phyloP scores from a whole-genome alignment of 2,329 filamentous ascomycete genomes.

The Ophiosphaerella narmari region DNA sequence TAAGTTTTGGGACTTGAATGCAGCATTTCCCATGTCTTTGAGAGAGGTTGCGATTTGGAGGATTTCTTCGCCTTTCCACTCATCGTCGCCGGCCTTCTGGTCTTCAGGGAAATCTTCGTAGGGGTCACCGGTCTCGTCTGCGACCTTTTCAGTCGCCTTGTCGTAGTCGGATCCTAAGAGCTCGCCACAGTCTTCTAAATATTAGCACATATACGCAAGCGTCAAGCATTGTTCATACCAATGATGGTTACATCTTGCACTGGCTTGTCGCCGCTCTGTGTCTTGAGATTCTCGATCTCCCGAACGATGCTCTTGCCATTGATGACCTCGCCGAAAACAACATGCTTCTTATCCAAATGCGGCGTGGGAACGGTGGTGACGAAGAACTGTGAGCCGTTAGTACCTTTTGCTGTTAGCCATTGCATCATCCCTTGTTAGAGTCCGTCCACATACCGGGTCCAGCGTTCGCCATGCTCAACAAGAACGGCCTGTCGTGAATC shows the following conservation, averaged over 20 bases:
- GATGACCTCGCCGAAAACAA: constrained; percentile 94
- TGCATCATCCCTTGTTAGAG: background rate
- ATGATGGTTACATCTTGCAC: constrained; percentile 65
- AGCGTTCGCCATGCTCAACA: constrained; percentile 97
- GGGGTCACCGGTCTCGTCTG: constrained; percentile 83
- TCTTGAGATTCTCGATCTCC: constrained; percentile 83
- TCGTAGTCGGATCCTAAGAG: constrained; percentile 73
- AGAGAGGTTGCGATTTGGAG: constrained; percentile 80
- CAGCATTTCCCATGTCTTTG: constrained; percentile 90
- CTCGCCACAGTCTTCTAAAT: constrained; percentile 76
- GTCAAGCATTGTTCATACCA: constrained; percentile 33
- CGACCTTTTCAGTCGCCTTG: constrained; percentile 67
- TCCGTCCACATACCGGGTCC: constrained; percentile 70
- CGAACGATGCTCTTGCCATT: constrained; percentile 90
- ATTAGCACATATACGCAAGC: constrained; percentile 1
- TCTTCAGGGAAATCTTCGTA: constrained; percentile 98
- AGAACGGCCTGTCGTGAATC: constrained; percentile 90
- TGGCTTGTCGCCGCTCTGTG: constrained; percentile 78
- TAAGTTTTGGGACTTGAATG: constrained; percentile 80
- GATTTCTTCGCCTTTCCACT: constrained; percentile 69
- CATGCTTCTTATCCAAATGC: constrained; percentile 94
- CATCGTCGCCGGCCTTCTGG: constrained; percentile 58
- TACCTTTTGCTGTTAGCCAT: constrained; percentile 58
- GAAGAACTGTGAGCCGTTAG: constrained; percentile 99
- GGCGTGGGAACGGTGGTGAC: constrained; percentile 93